phyloP scores from a whole-genome alignment of 2,329 filamentous ascomycete genomes.

The Colletotrichum sp. region DNA sequence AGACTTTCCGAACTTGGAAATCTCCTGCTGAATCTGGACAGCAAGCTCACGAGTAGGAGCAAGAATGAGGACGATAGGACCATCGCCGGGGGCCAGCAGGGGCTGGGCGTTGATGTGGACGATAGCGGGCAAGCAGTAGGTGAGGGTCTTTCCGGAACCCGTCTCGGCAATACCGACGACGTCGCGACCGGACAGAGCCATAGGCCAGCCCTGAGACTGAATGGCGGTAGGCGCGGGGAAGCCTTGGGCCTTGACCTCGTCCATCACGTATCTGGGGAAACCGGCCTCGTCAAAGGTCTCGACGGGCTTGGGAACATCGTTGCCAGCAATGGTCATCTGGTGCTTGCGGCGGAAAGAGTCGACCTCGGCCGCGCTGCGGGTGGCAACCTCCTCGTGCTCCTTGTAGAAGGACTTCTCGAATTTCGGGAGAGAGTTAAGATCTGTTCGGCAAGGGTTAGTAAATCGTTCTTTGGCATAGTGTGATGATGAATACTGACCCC shows the following conservation, averaged over 20 bases:
- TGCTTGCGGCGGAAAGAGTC: conserved; percentile 87
- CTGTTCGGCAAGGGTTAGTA: conserved; percentile 49
- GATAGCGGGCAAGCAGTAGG: conserved; percentile 96
- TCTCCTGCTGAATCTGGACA: conserved; percentile 98
- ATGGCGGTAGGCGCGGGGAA: conserved; percentile 94
- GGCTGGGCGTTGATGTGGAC: conserved; percentile 99
- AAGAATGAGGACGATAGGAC: conserved; percentile 94
- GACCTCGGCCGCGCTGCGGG: conserved; percentile 79
- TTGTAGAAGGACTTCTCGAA: conserved; percentile 99
- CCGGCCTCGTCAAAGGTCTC: conserved; percentile 98
- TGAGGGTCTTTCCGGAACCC: conserved; percentile 98
- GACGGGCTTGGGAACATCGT: conserved; percentile 87
- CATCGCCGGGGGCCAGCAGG: conserved; percentile 91
- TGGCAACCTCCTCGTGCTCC: conserved; percentile 81
- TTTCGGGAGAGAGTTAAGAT: conserved; percentile 81
- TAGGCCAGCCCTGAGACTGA: conserved; percentile 98
- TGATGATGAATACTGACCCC: conserved; percentile 66
- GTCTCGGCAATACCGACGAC: conserved; percentile 99
- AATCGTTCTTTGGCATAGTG: not conserved
- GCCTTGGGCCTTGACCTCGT: conserved; percentile 97
- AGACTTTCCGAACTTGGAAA: conserved; percentile 97
- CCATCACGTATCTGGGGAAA: conserved; percentile 96
- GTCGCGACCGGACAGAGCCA: conserved; percentile 97
- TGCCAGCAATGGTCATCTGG: conserved; percentile 82
- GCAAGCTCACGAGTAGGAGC: conserved; percentile 97